Base-by-base conservation (phyloP, 495 filamentous ascomycete species). In the Tuber microsphaerosporum region DNA sequence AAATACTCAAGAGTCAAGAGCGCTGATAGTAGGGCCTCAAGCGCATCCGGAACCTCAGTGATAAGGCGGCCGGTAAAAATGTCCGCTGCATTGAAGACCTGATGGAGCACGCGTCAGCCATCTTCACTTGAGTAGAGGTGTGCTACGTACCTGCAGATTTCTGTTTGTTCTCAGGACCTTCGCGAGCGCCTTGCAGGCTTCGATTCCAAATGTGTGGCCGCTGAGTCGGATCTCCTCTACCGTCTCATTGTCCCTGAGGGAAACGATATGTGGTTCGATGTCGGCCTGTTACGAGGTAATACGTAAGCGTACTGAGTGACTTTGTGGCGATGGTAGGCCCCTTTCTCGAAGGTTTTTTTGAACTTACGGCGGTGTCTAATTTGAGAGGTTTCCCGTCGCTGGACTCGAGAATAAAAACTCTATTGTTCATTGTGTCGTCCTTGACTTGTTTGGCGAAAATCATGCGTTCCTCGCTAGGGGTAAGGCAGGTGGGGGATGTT, bases 51-150 rank as follows among this genome's bases (percentile, higher is more conserved):
- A 79, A 99, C 98, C 81, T 99, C 95, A 81, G 91, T 91, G 71
- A 98, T 90, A 39, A 99, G 90, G 76, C 95, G 93, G 45, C 92
- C 91, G 74, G 95, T 99, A 86, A 98, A 99, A 86, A 99, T 96
- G 84, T 99, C 95, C 84, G 93, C 94, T 73, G 98, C 86, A 84
- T 97, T 94, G 82, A 93, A 94, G 74, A 91, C 86, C 88, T 94
- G 84, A 74, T 44, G 26, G 56, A 34, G 14, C 26, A 17, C 26
- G 17, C 14, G 56, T 65, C 56, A 65, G 26, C 26, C 34, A 16
- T 16, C 26, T 17, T 65, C 56, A 19, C 14, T 19, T 48, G 65
- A 22, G 41, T 71, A 31, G 71, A 45, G 26, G 31, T 72, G 14
- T 22, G 48, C 41, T 71, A 82, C 85, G 74, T 85, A 92, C 91